Evolutionary conservation across 495 filamentous ascomycete genomes (phyloP), one percentile per base, ranked within the genome.

Genomic region (Ascobolus immersus): DNA sequence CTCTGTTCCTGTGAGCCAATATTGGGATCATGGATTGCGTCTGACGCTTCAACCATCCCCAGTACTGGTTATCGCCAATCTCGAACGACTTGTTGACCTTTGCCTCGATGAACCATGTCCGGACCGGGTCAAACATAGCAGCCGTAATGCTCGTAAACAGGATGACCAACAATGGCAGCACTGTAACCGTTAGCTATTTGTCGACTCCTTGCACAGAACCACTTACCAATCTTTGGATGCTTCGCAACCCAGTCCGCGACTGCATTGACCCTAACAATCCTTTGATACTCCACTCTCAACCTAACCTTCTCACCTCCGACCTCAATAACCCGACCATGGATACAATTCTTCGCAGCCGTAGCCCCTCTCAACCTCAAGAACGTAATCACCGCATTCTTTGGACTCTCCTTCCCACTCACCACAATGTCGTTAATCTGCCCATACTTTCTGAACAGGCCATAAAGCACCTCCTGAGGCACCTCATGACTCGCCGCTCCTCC

Each of bases 41-140:
- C 42, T 80, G 76, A 17, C 63, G 64, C 46, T 73, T 73, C 43
- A 96, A 62, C 82, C 79, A 89, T 32, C 69, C 62, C 48, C 75
- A 68, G 4, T 84, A 40, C 18, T 47, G 54, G 47, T 66, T 82
- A n/a, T n/a, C n/a, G n/a, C n/a, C n/a, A n/a, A n/a, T n/a, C n/a
- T n/a, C n/a, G n/a, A n/a, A n/a, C n/a, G n/a, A n/a, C n/a, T n/a
- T 61, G 31, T 77, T 79, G 33, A 96, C 68, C 44, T 90, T 81
- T 17, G 71, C 62, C 43, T 76, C 73, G 53, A 96, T 70, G 53
- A 90, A 93, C 47, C 80, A 91, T 2, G 80, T 84, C 18, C 86
- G 67, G 29, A 81, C 69, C 9, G 86, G 86, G 44, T 96, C 86
- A 44, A 96, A 94, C 1, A 94, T 55, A 11, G 74, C 69, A n/a